Percentiles rank a stretch among this genome's conserved stretches.
Conservation (phyloP, 305 asterid genomes). For the Solanum chacoense region DNA sequence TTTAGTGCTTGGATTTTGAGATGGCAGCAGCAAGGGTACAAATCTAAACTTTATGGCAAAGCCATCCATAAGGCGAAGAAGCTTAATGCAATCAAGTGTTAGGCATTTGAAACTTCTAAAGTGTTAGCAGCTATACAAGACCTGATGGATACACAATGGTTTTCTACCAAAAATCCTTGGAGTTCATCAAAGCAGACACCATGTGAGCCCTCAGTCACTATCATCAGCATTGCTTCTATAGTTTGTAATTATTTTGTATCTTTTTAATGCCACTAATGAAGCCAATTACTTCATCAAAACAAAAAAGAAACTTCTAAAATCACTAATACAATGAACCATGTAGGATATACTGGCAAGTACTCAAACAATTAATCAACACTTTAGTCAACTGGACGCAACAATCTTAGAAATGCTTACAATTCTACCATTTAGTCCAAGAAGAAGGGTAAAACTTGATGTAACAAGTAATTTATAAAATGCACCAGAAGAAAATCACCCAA, state of each 20-base stretch:
- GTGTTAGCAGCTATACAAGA: background rate
- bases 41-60: background rate
- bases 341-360: background rate
- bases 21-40: background rate
- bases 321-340: background rate
- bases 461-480: background rate
- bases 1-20: background rate
- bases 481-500: slow-evolving; percentile 11
- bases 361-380: background rate
- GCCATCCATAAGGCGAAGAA: background rate
- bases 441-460: background rate
- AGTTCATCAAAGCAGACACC: background rate
- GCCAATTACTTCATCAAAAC: background rate
- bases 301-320: background rate
- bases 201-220: background rate
- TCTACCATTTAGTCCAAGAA: background rate
- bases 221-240: background rate
- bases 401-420: background rate
- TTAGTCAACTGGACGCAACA: background rate
- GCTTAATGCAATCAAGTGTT: background rate
- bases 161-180: background rate
- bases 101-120: background rate
- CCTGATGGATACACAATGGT: background rate
- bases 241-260: background rate
- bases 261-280: background rate